phyloP scores from a whole-genome alignment of 2,329 filamentous ascomycete species.

The Neonectria punicea region DNA sequence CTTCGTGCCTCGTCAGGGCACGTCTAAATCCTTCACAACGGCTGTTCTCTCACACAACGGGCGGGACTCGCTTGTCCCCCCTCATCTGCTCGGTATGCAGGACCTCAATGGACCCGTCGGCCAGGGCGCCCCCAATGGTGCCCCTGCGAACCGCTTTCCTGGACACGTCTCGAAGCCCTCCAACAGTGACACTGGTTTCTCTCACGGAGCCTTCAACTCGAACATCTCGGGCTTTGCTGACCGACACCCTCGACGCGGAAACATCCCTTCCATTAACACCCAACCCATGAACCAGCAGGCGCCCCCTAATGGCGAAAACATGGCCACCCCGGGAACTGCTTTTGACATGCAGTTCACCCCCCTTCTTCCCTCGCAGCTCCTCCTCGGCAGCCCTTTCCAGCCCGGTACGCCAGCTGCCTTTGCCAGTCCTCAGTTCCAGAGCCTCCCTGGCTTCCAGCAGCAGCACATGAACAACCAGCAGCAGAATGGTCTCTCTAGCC shows the following conservation, averaged over 20 bases:
- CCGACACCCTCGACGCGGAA: slow-evolving; percentile 83
- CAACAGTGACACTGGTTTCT: slow-evolving; percentile 88
- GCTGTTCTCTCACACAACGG: slow-evolving; percentile 80
- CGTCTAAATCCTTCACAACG: slow-evolving; percentile 77
- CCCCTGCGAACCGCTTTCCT: slow-evolving; percentile 71
- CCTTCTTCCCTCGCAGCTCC: slow-evolving; percentile 90
- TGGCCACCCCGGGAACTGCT: slow-evolving; percentile 86
- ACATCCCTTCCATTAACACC: slow-evolving; percentile 94
- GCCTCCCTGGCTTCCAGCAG: slow-evolving; percentile 79
- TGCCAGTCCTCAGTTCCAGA: slow-evolving; percentile 91
- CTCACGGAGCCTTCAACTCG: slow-evolving; percentile 89
- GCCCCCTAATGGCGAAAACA: slow-evolving; percentile 71
- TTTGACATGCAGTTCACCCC: slow-evolving; percentile 99
- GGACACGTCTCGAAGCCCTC: slow-evolving; percentile 83
- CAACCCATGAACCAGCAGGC: slow-evolving; percentile 65
- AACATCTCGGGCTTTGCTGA: slow-evolving; percentile 89
- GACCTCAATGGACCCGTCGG: slow-evolving; percentile 75
- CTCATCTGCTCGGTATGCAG: slow-evolving; percentile 92
- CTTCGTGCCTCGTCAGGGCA: slow-evolving; percentile 52
- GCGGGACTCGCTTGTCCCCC: slow-evolving; percentile 88
- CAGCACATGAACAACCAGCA: slow-evolving; percentile 66
- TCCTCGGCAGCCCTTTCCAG: slow-evolving; percentile 96
- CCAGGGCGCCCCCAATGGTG: slow-evolving; percentile 46
- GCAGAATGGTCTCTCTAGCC: slow-evolving; percentile 75
- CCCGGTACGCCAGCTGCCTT: slow-evolving; percentile 92